Evolutionary conservation across 495 filamentous ascomycete species (phyloP).

Genomic region (Lepidopterella palustris): DNA sequence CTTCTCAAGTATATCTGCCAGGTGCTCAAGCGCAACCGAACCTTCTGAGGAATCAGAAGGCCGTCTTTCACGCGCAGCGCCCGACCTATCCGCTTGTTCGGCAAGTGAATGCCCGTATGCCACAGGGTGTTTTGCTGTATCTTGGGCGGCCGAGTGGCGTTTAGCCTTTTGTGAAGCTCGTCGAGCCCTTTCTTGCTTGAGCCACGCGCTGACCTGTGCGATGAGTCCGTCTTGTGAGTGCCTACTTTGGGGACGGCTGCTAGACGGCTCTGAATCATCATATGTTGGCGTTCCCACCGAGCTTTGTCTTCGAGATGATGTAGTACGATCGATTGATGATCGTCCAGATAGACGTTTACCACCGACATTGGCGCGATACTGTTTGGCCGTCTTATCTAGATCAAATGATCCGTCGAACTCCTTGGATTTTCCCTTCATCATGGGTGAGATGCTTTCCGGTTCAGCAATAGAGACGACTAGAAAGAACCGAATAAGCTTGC

Average conservation of each 20-base stretch:
- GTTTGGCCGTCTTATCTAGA: slow-evolving; percentile 27
- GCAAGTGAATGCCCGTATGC: slow-evolving; percentile 21
- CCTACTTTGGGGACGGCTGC: not conserved
- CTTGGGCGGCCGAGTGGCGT: not conserved
- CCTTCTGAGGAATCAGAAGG: slow-evolving; percentile 27
- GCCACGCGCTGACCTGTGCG: slow-evolving; percentile 70
- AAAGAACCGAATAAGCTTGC: not conserved
- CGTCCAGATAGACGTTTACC: slow-evolving; percentile 32
- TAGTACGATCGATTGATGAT: slow-evolving; percentile 22
- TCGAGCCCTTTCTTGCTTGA: slow-evolving; percentile 67
- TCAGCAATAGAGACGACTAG: slow-evolving; percentile 37
- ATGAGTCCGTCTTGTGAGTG: slow-evolving; percentile 47
- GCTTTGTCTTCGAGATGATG: slow-evolving; percentile 11
- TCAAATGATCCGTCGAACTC: slow-evolving; percentile 31
- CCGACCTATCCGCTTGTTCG: not conserved
- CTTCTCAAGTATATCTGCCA: slow-evolving; percentile 34
- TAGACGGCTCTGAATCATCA: slow-evolving; percentile 15
- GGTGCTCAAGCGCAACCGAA: slow-evolving; percentile 32
- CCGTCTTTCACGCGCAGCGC: slow-evolving; percentile 7
- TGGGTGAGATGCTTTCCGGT: slow-evolving; percentile 35
- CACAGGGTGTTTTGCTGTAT: slow-evolving; percentile 18
- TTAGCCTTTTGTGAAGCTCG: slow-evolving; percentile 39
- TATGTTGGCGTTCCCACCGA: slow-evolving; percentile 6
- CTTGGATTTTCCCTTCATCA: slow-evolving; percentile 34
- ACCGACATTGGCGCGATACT: slow-evolving; percentile 28